These are phyloP conservation scores for Durio zibethinus DNA, from an alignment of 345 rosid genomes.

Conservation along the genomic window DNA sequence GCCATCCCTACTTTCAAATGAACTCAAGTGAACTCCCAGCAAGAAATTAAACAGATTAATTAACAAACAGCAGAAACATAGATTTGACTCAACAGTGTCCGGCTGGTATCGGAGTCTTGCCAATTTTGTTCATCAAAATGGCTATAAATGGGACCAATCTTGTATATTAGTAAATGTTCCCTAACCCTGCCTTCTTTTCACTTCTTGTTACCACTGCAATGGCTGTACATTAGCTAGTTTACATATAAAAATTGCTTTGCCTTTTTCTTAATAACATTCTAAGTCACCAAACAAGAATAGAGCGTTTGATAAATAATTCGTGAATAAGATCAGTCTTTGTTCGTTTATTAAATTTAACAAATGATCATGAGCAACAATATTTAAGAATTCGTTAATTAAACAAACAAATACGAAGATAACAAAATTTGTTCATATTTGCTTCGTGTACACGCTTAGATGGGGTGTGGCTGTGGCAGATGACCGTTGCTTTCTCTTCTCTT, in stretches of 20 bases:
- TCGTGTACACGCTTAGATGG: no score
- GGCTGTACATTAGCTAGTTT: neutral
- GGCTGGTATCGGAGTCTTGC: neutral
- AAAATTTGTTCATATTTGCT: no score
- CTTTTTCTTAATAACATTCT: neutral
- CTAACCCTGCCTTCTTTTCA: neutral
- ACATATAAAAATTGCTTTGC: neutral
- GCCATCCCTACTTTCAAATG: neutral
- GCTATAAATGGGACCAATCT: no score
- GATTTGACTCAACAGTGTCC: neutral
- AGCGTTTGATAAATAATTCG: no score
- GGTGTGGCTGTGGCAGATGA: no score
- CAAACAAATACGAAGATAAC: no score
- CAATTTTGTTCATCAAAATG: neutral
- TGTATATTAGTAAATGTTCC: no score
- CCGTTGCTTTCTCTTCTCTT: slow-evolving; percentile 14
- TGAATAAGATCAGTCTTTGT: no score
- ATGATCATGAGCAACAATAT: no score
- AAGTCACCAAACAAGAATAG: neutral
- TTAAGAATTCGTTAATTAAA: no score
- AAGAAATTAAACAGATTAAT: neutral
- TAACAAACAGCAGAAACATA: neutral
- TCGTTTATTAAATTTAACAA: no score
- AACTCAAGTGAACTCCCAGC: neutral
- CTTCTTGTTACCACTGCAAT: neutral